Percentiles rank a stretch among this genome's conserved stretches.
These are phyloP conservation scores for Ustilago trichophora DNA, from an alignment of 1,284 basidiomycete species.

Conservation along the genomic window DNA sequence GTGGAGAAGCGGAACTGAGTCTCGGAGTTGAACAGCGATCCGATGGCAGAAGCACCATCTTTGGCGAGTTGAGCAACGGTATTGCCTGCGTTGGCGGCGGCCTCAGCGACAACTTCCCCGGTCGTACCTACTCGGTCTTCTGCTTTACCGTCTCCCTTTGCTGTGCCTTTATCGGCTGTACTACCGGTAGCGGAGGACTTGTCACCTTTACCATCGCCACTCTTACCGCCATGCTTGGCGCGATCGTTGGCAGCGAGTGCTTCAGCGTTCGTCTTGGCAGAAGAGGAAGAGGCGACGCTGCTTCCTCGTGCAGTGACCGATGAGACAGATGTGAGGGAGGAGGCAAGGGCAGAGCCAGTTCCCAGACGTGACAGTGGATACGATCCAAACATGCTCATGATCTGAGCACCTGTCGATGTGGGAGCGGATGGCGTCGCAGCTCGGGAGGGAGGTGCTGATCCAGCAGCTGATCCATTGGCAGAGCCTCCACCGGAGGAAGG, in stretches of 20 bases:
- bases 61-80: conserved; percentile 24
- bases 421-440: conserved; percentile 35
- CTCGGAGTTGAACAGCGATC: conserved; percentile 15
- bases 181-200: not conserved
- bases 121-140: not conserved
- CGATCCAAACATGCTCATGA: conserved; percentile 57
- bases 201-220: conserved; percentile 8
- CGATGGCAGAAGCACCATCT: conserved; percentile 1
- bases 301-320: conserved; percentile 49
- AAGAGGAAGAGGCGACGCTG: conserved; percentile 32
- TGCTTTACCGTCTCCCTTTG: not conserved
- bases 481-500: conserved; percentile 13
- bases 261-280: conserved; percentile 38
- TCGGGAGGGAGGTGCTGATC: conserved; percentile 29
- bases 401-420: conserved; percentile 33
- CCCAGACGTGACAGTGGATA: conserved; percentile 56
- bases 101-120: conserved; percentile 19
- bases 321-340: conserved; percentile 47
- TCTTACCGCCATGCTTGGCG: conserved; percentile 23
- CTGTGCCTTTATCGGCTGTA: not conserved
- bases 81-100: too few species aligned
- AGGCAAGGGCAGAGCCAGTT: conserved; percentile 30
- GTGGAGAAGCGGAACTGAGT: conserved; percentile 43
- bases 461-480: conserved; percentile 14
- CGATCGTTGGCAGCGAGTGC: conserved; percentile 31